Conservation (phyloP, 2,329 filamentous ascomycete genomes). For the Aureobasidium uvarum region DNA sequence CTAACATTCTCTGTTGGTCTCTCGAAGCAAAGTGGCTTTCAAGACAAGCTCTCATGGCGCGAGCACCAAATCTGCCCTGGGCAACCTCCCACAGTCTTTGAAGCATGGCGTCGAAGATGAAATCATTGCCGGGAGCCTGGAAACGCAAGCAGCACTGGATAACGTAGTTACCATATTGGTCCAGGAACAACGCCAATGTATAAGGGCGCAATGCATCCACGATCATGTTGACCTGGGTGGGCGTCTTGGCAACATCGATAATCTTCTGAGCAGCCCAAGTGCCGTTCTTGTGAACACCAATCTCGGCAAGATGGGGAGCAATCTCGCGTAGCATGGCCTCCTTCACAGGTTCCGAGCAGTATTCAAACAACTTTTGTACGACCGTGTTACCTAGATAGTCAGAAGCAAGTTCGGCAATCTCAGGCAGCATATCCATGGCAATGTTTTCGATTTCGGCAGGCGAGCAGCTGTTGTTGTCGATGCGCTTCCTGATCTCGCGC, state of each 20-base stretch:
- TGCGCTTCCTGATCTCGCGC: constrained; percentile 93
- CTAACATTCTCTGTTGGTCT: constrained; percentile 92
- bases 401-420: constrained; percentile 90
- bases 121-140: constrained; percentile 82
- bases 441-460: constrained; percentile 88
- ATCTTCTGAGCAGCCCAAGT: constrained; percentile 99
- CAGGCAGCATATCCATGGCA: constrained; percentile 89
- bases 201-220: constrained; percentile 81
- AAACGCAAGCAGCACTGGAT: constrained; percentile 96
- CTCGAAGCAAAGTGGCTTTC: constrained; percentile 95
- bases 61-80: constrained; percentile 89
- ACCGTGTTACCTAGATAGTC: constrained; percentile 99
- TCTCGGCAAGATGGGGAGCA: constrained; percentile 87
- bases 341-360: constrained; percentile 85
- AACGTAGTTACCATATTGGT: constrained; percentile 98
- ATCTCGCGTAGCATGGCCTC: constrained; percentile 90
- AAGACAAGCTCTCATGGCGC: constrained; percentile 93
- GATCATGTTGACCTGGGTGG: constrained; percentile 77
- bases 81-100: constrained; percentile 89
- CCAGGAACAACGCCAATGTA: constrained; percentile 86
- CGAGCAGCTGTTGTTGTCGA: constrained; percentile 89
- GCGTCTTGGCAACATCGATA: constrained; percentile 89
- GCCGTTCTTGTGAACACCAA: constrained; percentile 98
- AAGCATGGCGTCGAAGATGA: constrained; percentile 97
- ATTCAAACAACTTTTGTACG: constrained; percentile 98